These are phyloP conservation scores for Penicillium chermesinum DNA, from an alignment of 495 filamentous ascomycete species.

Conservation along the genomic window DNA sequence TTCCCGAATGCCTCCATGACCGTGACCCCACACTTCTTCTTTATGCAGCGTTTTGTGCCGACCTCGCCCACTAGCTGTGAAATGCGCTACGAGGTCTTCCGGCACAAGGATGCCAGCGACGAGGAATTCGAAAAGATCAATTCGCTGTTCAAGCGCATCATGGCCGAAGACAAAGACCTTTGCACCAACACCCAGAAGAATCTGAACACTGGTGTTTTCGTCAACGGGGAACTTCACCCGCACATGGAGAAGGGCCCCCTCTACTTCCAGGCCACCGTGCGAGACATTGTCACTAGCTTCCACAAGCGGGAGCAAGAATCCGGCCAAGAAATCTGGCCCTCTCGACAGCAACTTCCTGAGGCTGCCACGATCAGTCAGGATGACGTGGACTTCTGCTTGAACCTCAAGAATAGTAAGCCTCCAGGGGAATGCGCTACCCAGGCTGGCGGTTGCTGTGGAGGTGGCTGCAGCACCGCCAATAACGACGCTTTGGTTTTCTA, in stretches of 20 bases:
- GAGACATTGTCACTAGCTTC: constrained; percentile 36
- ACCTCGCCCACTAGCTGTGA: constrained; percentile 24
- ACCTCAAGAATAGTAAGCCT: too few species aligned
- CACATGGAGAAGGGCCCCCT: constrained; percentile 40
- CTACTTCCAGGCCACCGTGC: constrained; percentile 42
- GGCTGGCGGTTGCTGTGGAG: constrained; percentile 22
- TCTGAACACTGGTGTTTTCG: constrained; percentile 1
- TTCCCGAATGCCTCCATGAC: constrained; percentile 43
- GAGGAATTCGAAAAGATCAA: constrained; percentile 5
- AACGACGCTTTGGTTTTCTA: constrained; percentile 18
- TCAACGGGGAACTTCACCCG: constrained; percentile 44
- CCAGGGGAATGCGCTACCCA: too few species aligned
- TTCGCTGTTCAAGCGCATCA: constrained; percentile 4
- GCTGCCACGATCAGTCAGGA: constrained; percentile 26
- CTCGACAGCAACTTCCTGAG: constrained; percentile 33
- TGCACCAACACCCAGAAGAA: constrained; percentile 3
- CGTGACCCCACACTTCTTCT: constrained; percentile 41
- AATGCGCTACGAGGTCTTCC: constrained; percentile 47
- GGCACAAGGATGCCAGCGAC: constrained; percentile 30
- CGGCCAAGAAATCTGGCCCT: constrained; percentile 45
- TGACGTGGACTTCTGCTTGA: constrained; percentile 38
- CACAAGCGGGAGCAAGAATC: constrained; percentile 35
- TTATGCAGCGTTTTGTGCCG: constrained; percentile 42
- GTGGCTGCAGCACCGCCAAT: constrained; percentile 13
- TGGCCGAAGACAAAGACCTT: constrained; percentile 5